Percentiles rank a stretch among this genome's conserved stretches.
Evolutionary conservation across 2,329 filamentous ascomycete genomes (phyloP).

Genomic region (Neonectria punicea): DNA sequence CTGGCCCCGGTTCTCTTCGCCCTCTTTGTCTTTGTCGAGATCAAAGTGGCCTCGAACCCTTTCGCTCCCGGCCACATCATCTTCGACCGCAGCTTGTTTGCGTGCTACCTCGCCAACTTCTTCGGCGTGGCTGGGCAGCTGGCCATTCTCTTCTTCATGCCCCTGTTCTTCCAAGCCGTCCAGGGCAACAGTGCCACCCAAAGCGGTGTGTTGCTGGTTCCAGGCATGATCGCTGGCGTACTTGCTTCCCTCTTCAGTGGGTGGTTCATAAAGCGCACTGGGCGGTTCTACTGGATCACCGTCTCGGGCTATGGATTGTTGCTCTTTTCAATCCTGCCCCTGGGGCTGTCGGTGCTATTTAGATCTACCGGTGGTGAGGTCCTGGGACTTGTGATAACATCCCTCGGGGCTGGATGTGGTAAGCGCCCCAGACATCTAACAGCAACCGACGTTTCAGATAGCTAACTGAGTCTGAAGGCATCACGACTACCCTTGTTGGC

Average conservation of each 20-base stretch:
- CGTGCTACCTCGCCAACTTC: constrained; percentile 78
- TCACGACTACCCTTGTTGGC: constrained; percentile 77
- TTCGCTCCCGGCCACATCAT: constrained; percentile 81
- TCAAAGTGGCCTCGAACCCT: constrained; percentile 73
- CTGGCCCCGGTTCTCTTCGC: constrained; percentile 68
- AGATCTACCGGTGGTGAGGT: constrained; percentile 64
- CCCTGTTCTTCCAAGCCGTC: constrained; percentile 81
- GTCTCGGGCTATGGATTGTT: constrained; percentile 64
- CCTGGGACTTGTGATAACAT: constrained; percentile 64
- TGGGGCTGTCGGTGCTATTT: constrained; percentile 63
- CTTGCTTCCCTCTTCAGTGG: constrained; percentile 73
- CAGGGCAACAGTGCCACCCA: constrained; percentile 70
- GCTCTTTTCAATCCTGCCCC: constrained; percentile 62
- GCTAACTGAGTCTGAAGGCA: constrained; percentile 54
- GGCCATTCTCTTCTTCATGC: constrained; percentile 76
- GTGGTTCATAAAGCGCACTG: constrained; percentile 74
- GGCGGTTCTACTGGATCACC: constrained; percentile 77
- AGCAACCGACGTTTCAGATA: neutral
- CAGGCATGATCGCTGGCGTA: constrained; percentile 71
- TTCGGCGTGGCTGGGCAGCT: constrained; percentile 70
- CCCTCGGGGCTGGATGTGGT: constrained; percentile 52
- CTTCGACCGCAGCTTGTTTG: constrained; percentile 72
- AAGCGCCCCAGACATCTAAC: constrained; percentile 23
- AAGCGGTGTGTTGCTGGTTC: constrained; percentile 74
- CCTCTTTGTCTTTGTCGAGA: constrained; percentile 76